phyloP scores from a whole-genome alignment of 2,329 filamentous ascomycete species.

The Diaporthe vaccinii region DNA sequence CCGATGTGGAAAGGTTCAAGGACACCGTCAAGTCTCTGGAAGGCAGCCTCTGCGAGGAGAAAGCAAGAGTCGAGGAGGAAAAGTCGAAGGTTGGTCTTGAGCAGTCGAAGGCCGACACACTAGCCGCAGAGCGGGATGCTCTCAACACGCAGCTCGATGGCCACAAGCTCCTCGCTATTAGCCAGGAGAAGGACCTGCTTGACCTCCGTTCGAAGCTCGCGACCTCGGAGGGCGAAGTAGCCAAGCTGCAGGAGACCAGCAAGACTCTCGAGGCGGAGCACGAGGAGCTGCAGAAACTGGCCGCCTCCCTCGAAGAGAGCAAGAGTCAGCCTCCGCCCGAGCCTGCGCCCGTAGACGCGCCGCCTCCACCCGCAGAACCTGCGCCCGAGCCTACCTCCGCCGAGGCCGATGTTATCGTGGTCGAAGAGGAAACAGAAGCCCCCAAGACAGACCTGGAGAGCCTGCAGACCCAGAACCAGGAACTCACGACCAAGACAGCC shows the following conservation, averaged over 20 bases:
- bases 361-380: conserved; percentile 12
- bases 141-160: conserved; percentile 33
- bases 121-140: conserved; percentile 35
- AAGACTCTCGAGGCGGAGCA: conserved; percentile 40
- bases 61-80: conserved; percentile 20
- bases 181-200: conserved; percentile 37
- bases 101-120: neutral
- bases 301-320: conserved; percentile 26
- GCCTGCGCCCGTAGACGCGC: neutral
- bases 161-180: conserved; percentile 31
- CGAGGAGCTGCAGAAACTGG: conserved; percentile 36
- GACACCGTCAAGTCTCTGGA: conserved; percentile 21
- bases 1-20: conserved; percentile 33
- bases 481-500: conserved; percentile 30
- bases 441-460: conserved; percentile 6
- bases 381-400: neutral
- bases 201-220: conserved; percentile 36
- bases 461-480: conserved; percentile 35
- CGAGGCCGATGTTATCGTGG: conserved; percentile 18
- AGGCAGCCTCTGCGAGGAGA: conserved; percentile 15
- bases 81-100: conserved; percentile 20
- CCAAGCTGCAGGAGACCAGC: conserved; percentile 36
- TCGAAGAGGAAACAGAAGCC: neutral
- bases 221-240: conserved; percentile 30
- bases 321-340: neutral